These are phyloP conservation scores for Themeda triandra DNA, from an alignment of 176 grass and related monocot species.

Conservation along the genomic window DNA sequence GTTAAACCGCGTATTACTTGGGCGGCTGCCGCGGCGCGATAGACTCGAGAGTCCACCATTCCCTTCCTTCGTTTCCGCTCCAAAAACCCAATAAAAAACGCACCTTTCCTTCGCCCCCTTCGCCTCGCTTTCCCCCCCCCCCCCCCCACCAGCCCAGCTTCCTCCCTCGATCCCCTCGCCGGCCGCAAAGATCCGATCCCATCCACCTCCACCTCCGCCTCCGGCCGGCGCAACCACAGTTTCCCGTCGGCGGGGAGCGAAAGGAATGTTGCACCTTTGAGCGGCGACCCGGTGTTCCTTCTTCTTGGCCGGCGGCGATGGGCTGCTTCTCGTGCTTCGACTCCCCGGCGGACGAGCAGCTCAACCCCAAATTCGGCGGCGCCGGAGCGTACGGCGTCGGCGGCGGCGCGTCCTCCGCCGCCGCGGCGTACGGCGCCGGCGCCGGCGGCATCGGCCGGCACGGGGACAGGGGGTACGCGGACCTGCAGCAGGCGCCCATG, in stretches of 20 bases:
- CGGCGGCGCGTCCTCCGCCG: not conserved
- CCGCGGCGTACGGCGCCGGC: not conserved
- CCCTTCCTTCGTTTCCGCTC: not conserved
- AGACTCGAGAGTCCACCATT: slow-evolving; percentile 26
- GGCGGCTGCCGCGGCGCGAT: too few species aligned
- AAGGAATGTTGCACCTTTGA: slow-evolving; percentile 30
- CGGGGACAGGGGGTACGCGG: slow-evolving; percentile 15
- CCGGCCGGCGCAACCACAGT: not conserved
- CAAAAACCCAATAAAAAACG: slow-evolving; percentile 53
- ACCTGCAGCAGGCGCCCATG: slow-evolving; percentile 60
- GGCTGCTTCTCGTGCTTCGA: slow-evolving; percentile 87
- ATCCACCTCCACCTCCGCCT: too few species aligned
- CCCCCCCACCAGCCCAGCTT: not conserved
- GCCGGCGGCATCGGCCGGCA: not conserved
- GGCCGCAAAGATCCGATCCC: slow-evolving; percentile 45
- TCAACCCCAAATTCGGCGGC: slow-evolving; percentile 55
- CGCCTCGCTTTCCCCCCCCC: not conserved
- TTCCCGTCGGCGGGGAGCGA: not conserved
- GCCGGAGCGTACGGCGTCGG: slow-evolving; percentile 34
- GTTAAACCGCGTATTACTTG: too few species aligned
- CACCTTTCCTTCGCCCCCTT: slow-evolving; percentile 25
- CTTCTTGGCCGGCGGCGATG: slow-evolving; percentile 33
- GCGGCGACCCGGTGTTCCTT: not conserved
- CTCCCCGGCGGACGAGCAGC: slow-evolving; percentile 54
- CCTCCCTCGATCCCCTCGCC: slow-evolving; percentile 38